Conservation (phyloP, 768 basidiomycete species). For the Boletus pseudo-olivaceus region DNA sequence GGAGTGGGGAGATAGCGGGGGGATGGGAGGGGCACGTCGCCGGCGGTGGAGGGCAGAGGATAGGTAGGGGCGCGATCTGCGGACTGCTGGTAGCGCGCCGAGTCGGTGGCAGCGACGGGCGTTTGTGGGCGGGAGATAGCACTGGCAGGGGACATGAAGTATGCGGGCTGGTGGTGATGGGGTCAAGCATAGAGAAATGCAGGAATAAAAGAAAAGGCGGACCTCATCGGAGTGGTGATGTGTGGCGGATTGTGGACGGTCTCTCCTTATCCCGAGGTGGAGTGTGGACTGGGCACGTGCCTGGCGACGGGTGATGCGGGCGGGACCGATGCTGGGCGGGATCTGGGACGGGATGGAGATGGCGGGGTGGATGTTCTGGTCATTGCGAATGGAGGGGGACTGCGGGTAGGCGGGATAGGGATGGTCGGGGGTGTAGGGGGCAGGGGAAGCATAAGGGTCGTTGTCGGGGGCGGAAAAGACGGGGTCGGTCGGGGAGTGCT, state of each 20-base stretch:
- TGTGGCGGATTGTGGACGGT: constrained; percentile 20
- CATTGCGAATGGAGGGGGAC: constrained; percentile 27
- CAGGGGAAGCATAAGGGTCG: constrained; percentile 32
- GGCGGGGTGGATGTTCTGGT: constrained; percentile 26
- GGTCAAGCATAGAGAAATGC: constrained; percentile 7
- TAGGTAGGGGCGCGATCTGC: constrained; percentile 34
- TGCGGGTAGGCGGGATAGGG: constrained; percentile 29
- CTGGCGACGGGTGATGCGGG: constrained; percentile 47
- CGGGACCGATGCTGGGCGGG: constrained; percentile 51
- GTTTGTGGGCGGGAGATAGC: constrained; percentile 40
- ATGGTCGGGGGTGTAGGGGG: constrained; percentile 24
- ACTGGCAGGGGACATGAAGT: constrained; percentile 36
- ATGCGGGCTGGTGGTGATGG: constrained; percentile 27
- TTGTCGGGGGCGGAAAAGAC: constrained; percentile 38
- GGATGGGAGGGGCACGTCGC: constrained; percentile 33
- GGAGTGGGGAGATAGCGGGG: constrained; percentile 47
- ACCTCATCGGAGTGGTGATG: constrained; percentile 30
- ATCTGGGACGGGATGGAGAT: constrained; percentile 38
- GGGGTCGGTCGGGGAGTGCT: constrained; percentile 23
- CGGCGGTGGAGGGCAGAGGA: constrained; percentile 13
- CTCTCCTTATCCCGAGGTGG: constrained; percentile 33
- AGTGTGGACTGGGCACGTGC: constrained; percentile 34
- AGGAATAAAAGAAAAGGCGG: background rate
- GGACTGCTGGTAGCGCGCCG: constrained; percentile 29
- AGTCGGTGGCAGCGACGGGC: constrained; percentile 32